Conservation (phyloP, 768 basidiomycete genomes). For the Gyrodon lividus region DNA sequence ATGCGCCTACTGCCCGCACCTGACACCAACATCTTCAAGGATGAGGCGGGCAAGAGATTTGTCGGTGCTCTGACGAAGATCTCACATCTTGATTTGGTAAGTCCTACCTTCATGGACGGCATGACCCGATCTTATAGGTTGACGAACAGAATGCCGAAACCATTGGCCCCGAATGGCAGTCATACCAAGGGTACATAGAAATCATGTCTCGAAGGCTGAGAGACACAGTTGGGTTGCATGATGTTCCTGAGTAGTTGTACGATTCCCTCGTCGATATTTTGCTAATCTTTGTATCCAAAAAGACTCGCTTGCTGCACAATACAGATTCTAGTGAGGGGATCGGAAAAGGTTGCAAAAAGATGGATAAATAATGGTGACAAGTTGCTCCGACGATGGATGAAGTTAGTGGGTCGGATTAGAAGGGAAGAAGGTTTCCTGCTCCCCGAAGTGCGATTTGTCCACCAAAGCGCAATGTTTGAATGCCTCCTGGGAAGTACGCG, state of each 20-base stretch:
- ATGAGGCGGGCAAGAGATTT: conserved; percentile 55
- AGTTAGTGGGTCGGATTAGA: conserved; percentile 39
- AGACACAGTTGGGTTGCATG: conserved; percentile 60
- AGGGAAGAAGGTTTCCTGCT: conserved; percentile 77
- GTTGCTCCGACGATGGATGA: not conserved
- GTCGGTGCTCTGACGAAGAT: conserved; percentile 55
- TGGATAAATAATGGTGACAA: conserved; percentile 8
- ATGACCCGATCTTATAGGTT: conserved; percentile 15
- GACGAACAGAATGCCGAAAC: conserved; percentile 42
- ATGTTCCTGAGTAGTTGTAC: conserved; percentile 26
- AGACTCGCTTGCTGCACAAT: not conserved
- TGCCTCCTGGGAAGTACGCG: conserved; percentile 94
- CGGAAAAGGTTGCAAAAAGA: conserved; percentile 3
- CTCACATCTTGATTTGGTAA: conserved; percentile 49
- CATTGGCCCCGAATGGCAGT: conserved; percentile 53
- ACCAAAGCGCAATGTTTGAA: conserved; percentile 77
- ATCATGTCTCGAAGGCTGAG: conserved; percentile 72
- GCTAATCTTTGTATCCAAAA: not conserved
- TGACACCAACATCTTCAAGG: conserved; percentile 57
- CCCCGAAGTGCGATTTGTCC: conserved; percentile 80
- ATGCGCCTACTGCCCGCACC: conserved; percentile 58
- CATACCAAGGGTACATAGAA: conserved; percentile 69
- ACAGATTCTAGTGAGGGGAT: not conserved
- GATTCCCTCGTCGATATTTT: too few relatives aligned
- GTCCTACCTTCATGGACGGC: conserved; percentile 19